Conservation (phyloP, 768 basidiomycete species). For the Naematelia aurantialba region DNA sequence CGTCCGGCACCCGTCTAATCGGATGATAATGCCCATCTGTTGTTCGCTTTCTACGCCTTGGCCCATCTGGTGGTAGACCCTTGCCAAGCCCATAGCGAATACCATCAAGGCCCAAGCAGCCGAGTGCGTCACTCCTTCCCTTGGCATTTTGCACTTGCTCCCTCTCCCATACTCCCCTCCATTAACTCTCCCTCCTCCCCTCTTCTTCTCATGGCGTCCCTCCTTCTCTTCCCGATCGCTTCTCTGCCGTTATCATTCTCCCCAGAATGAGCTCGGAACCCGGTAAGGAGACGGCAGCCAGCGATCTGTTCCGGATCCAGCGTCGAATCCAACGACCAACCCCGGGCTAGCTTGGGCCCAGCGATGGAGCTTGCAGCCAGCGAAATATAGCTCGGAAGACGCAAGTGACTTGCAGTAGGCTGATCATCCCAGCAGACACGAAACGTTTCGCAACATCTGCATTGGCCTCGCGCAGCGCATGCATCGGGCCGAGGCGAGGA, state of each 20-base stretch:
- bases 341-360: too few relatives aligned
- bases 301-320: too few relatives aligned
- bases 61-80: conserved; percentile 25
- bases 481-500: conserved; percentile 47
- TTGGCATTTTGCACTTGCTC: not conserved
- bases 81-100: conserved; percentile 49
- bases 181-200: not conserved
- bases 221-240: too few relatives aligned
- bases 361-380: too few relatives aligned
- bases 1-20: not conserved
- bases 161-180: not conserved
- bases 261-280: too few relatives aligned
- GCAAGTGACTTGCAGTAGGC: too few relatives aligned
- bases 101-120: conserved; percentile 48
- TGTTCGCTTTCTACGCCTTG: not conserved
- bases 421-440: conserved; percentile 43
- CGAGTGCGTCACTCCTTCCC: conserved; percentile 26
- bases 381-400: too few relatives aligned
- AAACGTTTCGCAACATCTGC: conserved; percentile 45
- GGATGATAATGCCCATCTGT: not conserved
- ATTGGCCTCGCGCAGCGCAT: conserved; percentile 49
- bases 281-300: too few relatives aligned
- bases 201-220: too few relatives aligned
- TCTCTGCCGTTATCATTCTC: not conserved
- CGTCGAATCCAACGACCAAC: too few relatives aligned